These are phyloP conservation scores for Erythrophleum ivorense DNA, from an alignment of 331 rosid species.

Conservation along the genomic window DNA sequence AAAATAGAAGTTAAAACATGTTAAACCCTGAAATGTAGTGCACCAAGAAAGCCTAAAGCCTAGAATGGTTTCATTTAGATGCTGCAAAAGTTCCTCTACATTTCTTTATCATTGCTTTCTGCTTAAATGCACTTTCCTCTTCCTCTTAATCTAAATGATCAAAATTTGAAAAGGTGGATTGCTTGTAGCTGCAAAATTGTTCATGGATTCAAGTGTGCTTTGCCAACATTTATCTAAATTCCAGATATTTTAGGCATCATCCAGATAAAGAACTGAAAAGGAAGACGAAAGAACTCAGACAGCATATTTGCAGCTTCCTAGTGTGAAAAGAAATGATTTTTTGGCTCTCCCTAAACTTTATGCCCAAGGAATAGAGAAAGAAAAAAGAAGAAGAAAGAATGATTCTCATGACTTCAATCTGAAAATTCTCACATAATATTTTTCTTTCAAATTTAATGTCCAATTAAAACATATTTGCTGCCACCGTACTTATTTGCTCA, in stretches of 20 bases:
- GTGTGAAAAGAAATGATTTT: background rate
- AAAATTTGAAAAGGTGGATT: background rate
- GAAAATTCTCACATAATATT: background rate
- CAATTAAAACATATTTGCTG: background rate
- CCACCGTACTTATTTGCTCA: background rate
- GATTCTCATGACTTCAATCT: background rate
- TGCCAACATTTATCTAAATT: background rate
- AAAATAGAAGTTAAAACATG: no score
- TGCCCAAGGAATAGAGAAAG: background rate
- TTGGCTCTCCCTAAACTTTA: background rate
- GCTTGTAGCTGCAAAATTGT: constrained; percentile 3
- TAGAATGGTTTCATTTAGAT: background rate
- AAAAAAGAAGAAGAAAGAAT: background rate
- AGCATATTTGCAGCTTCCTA: background rate
- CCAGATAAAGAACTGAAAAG: constrained; percentile 3
- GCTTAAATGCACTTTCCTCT: background rate
- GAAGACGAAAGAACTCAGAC: constrained; percentile 1
- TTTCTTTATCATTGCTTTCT: background rate
- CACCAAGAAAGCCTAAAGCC: background rate
- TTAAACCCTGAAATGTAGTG: background rate
- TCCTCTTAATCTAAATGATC: background rate
- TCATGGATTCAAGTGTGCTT: background rate
- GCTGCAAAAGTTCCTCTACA: background rate
- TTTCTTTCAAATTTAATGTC: constrained; percentile 12
- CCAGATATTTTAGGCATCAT: constrained; percentile 6